A percentile compares a stretch with the other conserved stretches of the same genome.
Conservation (phyloP, 1,139 yeast genomes). For the Suhomyces wounanorum region DNA sequence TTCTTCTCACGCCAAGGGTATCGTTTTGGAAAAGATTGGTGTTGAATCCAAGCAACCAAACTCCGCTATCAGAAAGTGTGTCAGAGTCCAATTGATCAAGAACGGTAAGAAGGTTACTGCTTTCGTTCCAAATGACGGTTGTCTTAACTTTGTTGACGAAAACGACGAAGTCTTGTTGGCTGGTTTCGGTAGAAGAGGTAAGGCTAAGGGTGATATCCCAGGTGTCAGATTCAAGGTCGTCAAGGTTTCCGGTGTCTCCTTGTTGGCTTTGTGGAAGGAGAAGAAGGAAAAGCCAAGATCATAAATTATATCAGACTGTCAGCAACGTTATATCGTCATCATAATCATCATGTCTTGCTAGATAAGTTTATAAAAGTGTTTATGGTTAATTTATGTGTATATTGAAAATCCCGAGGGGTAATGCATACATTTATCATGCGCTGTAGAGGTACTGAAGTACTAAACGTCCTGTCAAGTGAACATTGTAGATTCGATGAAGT, state of each 20-base stretch:
- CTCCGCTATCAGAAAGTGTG: conserved; percentile 99
- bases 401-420: conserved; percentile 21
- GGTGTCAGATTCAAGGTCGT: conserved; percentile 99
- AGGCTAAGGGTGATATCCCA: conserved; percentile 99
- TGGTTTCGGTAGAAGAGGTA: conserved; percentile 99
- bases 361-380: conserved; percentile 13
- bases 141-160: conserved; percentile 99
- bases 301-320: conserved; percentile 42
- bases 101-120: conserved; percentile 99
- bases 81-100: conserved; percentile 99
- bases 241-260: conserved; percentile 99
- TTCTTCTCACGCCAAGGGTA: conserved; percentile 99
- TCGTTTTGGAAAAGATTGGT: conserved; percentile 99
- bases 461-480: no score
- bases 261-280: conserved; percentile 99
- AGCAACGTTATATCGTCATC: conserved; percentile 13
- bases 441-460: background rate
- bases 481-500: no score
- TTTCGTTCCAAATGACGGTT: conserved; percentile 99
- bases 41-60: conserved; percentile 99
- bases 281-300: conserved; percentile 99
- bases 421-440: conserved; percentile 22
- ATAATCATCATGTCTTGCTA: conserved; percentile 15
- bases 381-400: conserved; percentile 23
- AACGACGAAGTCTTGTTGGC: conserved; percentile 99